Conservation (phyloP, 352 stramenopile species). For the Phytophthora podocarpi region DNA sequence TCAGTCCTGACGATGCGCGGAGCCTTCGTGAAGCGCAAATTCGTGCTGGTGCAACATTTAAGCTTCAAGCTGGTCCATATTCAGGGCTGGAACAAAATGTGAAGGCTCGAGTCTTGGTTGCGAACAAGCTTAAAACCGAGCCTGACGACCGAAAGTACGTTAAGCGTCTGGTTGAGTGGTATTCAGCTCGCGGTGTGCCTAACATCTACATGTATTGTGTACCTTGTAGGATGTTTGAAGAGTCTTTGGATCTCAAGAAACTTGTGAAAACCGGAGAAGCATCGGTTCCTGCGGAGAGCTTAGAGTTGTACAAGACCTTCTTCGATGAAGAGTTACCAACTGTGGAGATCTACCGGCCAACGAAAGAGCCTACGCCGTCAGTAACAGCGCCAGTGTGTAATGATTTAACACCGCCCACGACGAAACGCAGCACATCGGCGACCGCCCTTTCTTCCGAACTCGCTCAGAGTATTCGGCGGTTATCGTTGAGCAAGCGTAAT, state of each 20-base stretch:
- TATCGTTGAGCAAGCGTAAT: constrained; percentile 38
- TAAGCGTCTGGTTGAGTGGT: neutral
- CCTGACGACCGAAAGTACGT: constrained; percentile 62
- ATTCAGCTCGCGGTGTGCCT: neutral
- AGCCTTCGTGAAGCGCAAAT: constrained; percentile 69
- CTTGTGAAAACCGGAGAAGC: constrained; percentile 53
- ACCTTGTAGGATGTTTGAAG: constrained; percentile 62
- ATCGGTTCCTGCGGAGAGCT: constrained; percentile 63
- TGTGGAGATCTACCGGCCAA: constrained; percentile 51
- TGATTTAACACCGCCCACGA: constrained; percentile 28
- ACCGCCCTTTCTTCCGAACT: constrained; percentile 34
- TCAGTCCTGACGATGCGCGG: constrained; percentile 69
- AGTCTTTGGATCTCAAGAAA: constrained; percentile 72
- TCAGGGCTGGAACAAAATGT: constrained; percentile 81
- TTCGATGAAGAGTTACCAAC: constrained; percentile 73
- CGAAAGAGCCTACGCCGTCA: neutral
- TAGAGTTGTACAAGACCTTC: constrained; percentile 85
- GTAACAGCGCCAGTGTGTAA: neutral
- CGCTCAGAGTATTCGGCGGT: constrained; percentile 31
- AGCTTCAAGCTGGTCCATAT: constrained; percentile 76
- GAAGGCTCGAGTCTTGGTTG: constrained; percentile 78
- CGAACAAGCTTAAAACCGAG: constrained; percentile 79
- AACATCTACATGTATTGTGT: neutral
- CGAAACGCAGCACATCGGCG: constrained; percentile 30
- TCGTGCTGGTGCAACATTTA: constrained; percentile 79